Conservation (phyloP, 805 yeast species). For the Saccharomycopsis oosterbeekiorum region DNA sequence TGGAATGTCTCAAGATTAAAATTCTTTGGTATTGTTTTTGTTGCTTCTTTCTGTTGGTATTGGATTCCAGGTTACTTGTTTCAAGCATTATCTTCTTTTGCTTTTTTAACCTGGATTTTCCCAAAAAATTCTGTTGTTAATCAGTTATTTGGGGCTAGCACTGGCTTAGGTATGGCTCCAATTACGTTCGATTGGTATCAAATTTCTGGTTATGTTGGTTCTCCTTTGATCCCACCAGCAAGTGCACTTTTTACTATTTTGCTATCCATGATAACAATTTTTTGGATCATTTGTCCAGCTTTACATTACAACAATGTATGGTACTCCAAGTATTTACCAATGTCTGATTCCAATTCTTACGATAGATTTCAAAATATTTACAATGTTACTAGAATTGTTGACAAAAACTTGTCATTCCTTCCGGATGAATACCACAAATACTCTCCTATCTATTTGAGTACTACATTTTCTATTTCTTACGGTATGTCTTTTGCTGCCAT, state of each 20-base stretch:
- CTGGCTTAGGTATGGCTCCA: constrained; percentile 60
- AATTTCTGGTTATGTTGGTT: constrained; percentile 43
- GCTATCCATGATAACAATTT: constrained; percentile 38
- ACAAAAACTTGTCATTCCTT: constrained; percentile 34
- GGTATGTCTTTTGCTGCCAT: constrained; percentile 58
- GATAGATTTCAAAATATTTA: constrained; percentile 44
- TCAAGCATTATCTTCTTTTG: constrained; percentile 47
- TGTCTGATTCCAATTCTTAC: constrained; percentile 38
- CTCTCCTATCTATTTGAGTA: constrained; percentile 54
- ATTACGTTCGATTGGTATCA: constrained; percentile 63
- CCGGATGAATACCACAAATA: constrained; percentile 40
- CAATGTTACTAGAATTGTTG: constrained; percentile 40
- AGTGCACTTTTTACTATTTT: constrained; percentile 35
- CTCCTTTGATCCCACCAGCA: constrained; percentile 57
- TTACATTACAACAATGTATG: constrained; percentile 45
- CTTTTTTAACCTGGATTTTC: constrained; percentile 57
- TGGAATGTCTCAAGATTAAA: constrained; percentile 48
- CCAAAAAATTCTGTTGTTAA: constrained; percentile 50
- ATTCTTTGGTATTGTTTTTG: constrained; percentile 36
- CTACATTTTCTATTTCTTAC: constrained; percentile 49
- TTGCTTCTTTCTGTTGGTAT: constrained; percentile 37
- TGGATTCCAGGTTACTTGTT: constrained; percentile 56
- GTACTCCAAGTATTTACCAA: constrained; percentile 52
- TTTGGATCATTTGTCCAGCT: constrained; percentile 46
- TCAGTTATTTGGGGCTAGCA: constrained; percentile 50